Conservation (phyloP, 192 early-diverging fungal species). For the Entomortierella parvispora region DNA sequence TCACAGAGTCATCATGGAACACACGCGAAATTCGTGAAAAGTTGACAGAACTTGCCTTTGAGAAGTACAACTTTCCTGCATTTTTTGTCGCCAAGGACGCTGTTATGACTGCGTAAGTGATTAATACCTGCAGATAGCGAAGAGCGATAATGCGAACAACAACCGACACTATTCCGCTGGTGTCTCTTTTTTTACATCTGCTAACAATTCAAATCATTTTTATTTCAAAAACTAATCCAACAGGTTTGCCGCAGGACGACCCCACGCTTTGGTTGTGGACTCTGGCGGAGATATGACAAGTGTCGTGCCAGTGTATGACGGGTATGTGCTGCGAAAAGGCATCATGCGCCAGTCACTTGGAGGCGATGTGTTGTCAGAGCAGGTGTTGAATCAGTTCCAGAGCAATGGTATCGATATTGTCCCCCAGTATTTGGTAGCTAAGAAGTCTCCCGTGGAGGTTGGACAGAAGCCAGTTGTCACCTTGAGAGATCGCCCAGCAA, state of each 20-base stretch:
- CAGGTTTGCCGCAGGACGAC: slow-evolving; percentile 89
- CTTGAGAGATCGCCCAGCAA: slow-evolving; percentile 66
- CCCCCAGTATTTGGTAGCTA: slow-evolving; percentile 86
- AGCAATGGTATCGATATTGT: slow-evolving; percentile 71
- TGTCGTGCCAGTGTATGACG: slow-evolving; percentile 96
- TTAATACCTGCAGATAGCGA: background rate
- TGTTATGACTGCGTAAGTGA: slow-evolving; percentile 87
- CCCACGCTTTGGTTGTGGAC: slow-evolving; percentile 92
- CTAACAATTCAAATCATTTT: no score
- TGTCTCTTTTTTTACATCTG: no score
- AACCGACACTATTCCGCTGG: background rate
- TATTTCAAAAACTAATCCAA: no score
- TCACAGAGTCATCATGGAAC: slow-evolving; percentile 94
- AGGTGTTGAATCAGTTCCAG: slow-evolving; percentile 71
- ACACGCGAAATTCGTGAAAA: slow-evolving; percentile 85
- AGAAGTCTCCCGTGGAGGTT: slow-evolving; percentile 79
- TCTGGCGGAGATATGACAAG: slow-evolving; percentile 90
- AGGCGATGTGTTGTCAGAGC: slow-evolving; percentile 85
- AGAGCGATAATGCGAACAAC: no score
- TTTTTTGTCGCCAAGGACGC: slow-evolving; percentile 94
- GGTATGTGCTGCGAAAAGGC: slow-evolving; percentile 93
- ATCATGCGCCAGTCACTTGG: slow-evolving; percentile 77
- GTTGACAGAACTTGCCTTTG: slow-evolving; percentile 93
- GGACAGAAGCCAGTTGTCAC: slow-evolving; percentile 68
- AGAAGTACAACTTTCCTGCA: slow-evolving; percentile 90